Conservation (phyloP, 2,329 filamentous ascomycete genomes). For the Cercospora citrullina region DNA sequence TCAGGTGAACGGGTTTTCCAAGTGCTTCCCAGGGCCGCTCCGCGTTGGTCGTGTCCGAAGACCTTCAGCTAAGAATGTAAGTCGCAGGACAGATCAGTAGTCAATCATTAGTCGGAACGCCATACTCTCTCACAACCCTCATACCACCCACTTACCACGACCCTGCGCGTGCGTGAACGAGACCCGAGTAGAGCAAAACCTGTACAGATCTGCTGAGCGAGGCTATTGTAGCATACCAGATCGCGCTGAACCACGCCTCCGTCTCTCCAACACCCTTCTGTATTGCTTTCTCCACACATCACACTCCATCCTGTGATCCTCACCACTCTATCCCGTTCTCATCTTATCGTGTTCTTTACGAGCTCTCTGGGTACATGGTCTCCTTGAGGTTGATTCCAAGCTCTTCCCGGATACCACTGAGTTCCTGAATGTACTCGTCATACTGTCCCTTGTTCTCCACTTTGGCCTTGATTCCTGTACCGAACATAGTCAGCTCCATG, state of each 20-base stretch:
- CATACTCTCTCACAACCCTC: neutral
- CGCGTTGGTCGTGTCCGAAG: neutral
- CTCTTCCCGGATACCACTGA: constrained; percentile 90
- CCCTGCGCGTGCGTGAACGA: neutral
- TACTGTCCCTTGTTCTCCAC: constrained; percentile 98
- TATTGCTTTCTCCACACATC: constrained; percentile 4
- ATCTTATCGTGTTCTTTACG: constrained; percentile 23
- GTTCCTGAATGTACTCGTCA: constrained; percentile 90
- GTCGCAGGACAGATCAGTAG: neutral
- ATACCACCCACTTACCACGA: neutral
- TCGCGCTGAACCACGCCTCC: constrained; percentile 12
- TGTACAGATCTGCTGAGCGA: constrained; percentile 33
- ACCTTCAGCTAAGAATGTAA: neutral
- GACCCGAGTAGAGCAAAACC: constrained; percentile 15
- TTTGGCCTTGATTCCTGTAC: constrained; percentile 89
- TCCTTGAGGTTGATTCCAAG: constrained; percentile 90
- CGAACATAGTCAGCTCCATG: constrained; percentile 3
- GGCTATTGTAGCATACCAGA: constrained; percentile 31
- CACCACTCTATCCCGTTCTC: constrained; percentile 16
- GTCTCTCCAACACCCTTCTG: constrained; percentile 11
- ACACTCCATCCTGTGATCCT: constrained; percentile 7
- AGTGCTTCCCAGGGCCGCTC: neutral
- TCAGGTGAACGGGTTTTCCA: neutral
- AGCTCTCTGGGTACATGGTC: constrained; percentile 72
- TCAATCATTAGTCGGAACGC: neutral